phyloP scores from a whole-genome alignment of 371 early-diverging fungal species.

The Mucor saturninus region DNA sequence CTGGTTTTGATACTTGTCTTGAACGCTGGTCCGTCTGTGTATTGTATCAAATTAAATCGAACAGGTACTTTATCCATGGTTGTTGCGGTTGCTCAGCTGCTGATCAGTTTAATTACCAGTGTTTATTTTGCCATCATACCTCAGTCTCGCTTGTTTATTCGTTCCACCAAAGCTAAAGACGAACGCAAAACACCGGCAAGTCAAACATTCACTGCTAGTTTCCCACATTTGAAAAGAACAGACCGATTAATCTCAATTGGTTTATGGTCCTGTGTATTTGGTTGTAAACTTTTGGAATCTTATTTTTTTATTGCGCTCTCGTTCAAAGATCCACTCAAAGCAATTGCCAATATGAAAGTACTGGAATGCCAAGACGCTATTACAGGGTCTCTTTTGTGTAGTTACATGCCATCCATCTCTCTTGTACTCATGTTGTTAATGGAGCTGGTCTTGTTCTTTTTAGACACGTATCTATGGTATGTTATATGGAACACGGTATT shows the following conservation, averaged over 20 bases:
- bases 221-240: constrained; percentile 68
- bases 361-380: constrained; percentile 58
- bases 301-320: constrained; percentile 83
- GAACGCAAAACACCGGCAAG: constrained; percentile 57
- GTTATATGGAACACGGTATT: constrained; percentile 83
- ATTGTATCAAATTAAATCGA: constrained; percentile 54
- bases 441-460: constrained; percentile 78
- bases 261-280: constrained; percentile 78
- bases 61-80: constrained; percentile 47
- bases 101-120: constrained; percentile 68
- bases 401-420: constrained; percentile 68
- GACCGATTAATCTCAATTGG: constrained; percentile 75
- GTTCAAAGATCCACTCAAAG: constrained; percentile 79
- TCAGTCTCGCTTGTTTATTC: constrained; percentile 34
- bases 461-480: constrained; percentile 93
- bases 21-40: constrained; percentile 72
- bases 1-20: constrained; percentile 62
- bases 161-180: constrained; percentile 33
- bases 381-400: constrained; percentile 58
- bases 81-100: constrained; percentile 66
- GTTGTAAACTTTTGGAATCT: constrained; percentile 78
- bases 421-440: constrained; percentile 75
- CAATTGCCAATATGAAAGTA: constrained; percentile 58
- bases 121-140: constrained; percentile 69
- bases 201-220: constrained; percentile 79